phyloP scores from a whole-genome alignment of 2,329 filamentous ascomycete genomes.

The Colletotrichum brevisporum region DNA sequence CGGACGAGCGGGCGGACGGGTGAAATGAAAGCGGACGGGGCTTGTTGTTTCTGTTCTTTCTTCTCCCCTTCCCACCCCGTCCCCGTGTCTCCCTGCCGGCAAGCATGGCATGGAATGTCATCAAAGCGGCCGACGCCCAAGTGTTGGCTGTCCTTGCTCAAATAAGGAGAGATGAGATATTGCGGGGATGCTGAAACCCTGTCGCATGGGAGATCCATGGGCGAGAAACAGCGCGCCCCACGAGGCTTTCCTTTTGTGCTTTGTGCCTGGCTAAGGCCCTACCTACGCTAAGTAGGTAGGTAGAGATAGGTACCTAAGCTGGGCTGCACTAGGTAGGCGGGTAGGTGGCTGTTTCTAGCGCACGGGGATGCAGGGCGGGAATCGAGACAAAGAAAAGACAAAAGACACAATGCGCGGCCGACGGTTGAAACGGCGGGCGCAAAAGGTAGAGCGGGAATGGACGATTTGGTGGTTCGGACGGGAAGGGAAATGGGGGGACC shows the following conservation, averaged over 20 bases:
- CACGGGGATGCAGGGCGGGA: conserved; percentile 14
- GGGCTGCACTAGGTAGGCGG: too few relatives aligned
- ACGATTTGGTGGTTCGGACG: conserved; percentile 23
- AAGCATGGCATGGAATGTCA: conserved; percentile 18
- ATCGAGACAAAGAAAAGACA: background rate
- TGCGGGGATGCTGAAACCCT: conserved; percentile 31
- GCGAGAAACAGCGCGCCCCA: background rate
- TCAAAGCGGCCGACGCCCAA: conserved; percentile 2
- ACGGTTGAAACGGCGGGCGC: conserved; percentile 32
- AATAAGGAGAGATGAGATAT: conserved; percentile 24
- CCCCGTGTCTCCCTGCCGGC: too few relatives aligned
- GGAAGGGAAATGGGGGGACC: background rate
- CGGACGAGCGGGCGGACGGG: background rate
- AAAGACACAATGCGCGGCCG: conserved; percentile 18
- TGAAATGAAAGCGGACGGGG: background rate
- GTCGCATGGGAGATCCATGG: conserved; percentile 37
- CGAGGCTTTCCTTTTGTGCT: conserved; percentile 15
- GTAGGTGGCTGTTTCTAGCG: background rate
- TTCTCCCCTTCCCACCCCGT: background rate
- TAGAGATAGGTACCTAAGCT: too few relatives aligned
- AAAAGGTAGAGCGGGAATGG: conserved; percentile 12
- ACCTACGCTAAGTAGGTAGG: too few relatives aligned
- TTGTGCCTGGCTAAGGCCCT: background rate
- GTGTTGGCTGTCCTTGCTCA: conserved; percentile 4
- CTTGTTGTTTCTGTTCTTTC: conserved; percentile 4